Conservation (phyloP, 2,329 filamentous ascomycete species). For the Botrytis fragariae region DNA sequence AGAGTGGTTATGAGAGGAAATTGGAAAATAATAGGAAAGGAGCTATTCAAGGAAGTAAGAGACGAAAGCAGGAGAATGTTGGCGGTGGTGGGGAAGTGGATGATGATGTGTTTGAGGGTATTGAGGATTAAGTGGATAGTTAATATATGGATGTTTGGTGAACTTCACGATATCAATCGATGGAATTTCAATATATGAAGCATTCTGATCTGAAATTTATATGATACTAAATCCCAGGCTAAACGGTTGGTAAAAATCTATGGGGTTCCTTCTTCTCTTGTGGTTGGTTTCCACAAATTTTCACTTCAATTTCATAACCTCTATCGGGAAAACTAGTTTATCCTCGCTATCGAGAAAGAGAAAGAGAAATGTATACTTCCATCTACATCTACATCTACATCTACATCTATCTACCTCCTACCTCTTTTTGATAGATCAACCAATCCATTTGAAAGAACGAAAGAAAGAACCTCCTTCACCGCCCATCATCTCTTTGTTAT, state of each 20-base stretch:
- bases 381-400: not conserved
- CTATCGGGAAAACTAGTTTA: not conserved
- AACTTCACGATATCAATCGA: not conserved
- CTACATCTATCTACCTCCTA: not conserved
- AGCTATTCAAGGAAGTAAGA: conserved; percentile 61
- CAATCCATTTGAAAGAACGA: not conserved
- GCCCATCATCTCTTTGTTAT: not conserved
- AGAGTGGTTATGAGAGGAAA: conserved; percentile 71
- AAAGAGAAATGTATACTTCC: not conserved
- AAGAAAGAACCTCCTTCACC: too few species aligned
- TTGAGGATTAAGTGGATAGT: conserved; percentile 42
- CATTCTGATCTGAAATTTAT: not conserved
- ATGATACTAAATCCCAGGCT: not conserved
- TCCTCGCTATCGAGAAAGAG: not conserved
- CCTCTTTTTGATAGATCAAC: not conserved
- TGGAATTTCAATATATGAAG: not conserved
- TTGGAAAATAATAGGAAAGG: conserved; percentile 65
- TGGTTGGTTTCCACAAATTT: not conserved
- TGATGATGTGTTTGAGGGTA: conserved; percentile 46
- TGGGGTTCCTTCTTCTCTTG: not conserved
- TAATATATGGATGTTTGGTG: not conserved
- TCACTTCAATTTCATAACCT: too few species aligned
- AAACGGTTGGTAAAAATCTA: not conserved
- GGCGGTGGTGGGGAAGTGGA: conserved; percentile 28
- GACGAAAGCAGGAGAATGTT: conserved; percentile 42